Percentiles rank a stretch among this genome's conserved stretches.
phyloP scores from a whole-genome alignment of 2,329 filamentous ascomycete species.

The Aureobasidium sp. region DNA sequence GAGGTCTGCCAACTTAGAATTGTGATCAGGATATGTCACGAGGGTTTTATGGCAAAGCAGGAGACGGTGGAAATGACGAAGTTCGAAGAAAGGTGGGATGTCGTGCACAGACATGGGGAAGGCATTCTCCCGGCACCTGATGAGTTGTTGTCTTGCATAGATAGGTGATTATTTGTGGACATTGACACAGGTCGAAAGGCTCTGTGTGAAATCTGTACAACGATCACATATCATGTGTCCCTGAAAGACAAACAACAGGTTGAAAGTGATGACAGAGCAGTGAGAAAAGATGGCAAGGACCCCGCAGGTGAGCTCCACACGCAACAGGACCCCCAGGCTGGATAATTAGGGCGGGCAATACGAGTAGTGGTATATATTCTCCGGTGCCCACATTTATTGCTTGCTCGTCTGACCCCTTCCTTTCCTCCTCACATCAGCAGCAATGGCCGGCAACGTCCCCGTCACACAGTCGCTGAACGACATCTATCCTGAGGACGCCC shows the following conservation, averaged over 20 bases:
- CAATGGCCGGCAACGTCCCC: conserved; percentile 49
- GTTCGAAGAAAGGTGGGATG: not conserved
- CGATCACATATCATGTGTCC: not conserved
- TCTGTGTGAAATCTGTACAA: not conserved
- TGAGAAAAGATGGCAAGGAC: conserved; percentile 50
- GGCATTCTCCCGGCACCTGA: not conserved
- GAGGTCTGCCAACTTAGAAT: no score
- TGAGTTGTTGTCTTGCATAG: not conserved
- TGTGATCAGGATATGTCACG: not conserved
- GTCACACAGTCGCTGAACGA: conserved; percentile 65
- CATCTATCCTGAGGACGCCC: conserved; percentile 71
- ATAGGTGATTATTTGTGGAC: not conserved
- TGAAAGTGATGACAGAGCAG: conserved; percentile 40
- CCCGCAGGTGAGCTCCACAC: not conserved
- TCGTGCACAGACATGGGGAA: not conserved
- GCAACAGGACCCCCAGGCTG: not conserved
- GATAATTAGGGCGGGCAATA: conserved; percentile 1
- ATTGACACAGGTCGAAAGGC: not conserved
- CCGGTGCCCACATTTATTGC: not conserved
- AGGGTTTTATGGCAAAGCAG: not conserved
- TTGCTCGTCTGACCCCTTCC: not conserved
- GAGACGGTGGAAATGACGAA: not conserved
- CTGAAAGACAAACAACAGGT: not conserved
- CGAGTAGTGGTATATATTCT: not conserved
- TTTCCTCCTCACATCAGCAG: not conserved